These are phyloP conservation scores for Borealophlyctis nickersoniae DNA, from an alignment of 192 early-diverging fungal species.

Conservation along the genomic window DNA sequence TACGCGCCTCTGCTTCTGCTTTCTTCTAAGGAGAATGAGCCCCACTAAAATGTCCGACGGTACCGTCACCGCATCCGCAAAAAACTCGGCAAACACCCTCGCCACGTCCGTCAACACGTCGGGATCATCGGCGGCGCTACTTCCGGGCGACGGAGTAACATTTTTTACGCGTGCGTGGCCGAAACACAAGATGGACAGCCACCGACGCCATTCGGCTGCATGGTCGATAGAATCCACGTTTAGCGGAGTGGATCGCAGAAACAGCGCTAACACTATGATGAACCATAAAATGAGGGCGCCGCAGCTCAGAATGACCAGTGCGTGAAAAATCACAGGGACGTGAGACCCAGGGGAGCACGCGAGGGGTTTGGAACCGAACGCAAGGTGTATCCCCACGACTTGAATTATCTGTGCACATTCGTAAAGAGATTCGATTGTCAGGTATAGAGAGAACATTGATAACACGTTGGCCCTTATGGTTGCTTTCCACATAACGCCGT, in stretches of 20 bases:
- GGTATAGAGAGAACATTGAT: too few species aligned
- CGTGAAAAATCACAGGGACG: conserved; percentile 7
- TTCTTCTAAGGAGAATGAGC: conserved; percentile 29
- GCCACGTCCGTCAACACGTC: conserved; percentile 41
- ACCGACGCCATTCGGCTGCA: conserved; percentile 26
- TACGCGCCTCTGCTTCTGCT: conserved; percentile 11
- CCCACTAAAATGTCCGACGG: conserved; percentile 42
- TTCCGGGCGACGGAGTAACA: not conserved
- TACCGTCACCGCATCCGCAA: conserved; percentile 37
- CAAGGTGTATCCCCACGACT: conserved; percentile 12
- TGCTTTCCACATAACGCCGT: not conserved
- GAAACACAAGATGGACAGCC: conserved; percentile 28
- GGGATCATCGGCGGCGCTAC: conserved; percentile 18
- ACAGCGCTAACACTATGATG: conserved; percentile 6
- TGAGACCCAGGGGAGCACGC: conserved; percentile 4
- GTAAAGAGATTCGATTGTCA: not conserved
- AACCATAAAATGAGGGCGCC: conserved; percentile 24
- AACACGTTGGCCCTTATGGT: not conserved
- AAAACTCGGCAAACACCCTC: conserved; percentile 41
- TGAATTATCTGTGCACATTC: conserved; percentile 7
- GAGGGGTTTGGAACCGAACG: conserved; percentile 8
- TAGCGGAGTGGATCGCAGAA: conserved; percentile 34
- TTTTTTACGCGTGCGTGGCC: conserved; percentile 11
- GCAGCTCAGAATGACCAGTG: conserved; percentile 15
- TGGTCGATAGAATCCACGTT: conserved; percentile 29